These are phyloP conservation scores for Raphidocelis subcapitata DNA, from an alignment of 139 green algal species.

Conservation along the genomic window DNA sequence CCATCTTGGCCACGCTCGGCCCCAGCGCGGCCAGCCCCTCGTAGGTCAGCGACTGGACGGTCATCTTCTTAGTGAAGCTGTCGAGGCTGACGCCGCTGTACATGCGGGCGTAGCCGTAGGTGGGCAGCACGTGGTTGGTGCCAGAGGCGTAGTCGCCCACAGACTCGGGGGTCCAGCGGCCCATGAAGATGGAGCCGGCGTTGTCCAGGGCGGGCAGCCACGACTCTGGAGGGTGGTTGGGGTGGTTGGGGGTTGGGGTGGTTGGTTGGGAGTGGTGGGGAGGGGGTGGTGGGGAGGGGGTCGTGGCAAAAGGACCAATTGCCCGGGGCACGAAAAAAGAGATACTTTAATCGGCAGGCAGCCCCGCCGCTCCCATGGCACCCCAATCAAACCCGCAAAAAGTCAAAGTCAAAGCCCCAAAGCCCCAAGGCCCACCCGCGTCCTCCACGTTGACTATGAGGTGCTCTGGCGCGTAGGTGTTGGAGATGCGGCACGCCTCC, in stretches of 20 bases:
- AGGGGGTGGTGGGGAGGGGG: too few relatives aligned
- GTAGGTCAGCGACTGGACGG: constrained; percentile 84
- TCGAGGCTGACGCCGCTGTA: constrained; percentile 96
- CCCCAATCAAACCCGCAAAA: too few relatives aligned
- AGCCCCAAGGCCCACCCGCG: too few relatives aligned
- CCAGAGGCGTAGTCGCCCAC: constrained; percentile 98
- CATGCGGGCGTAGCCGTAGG: constrained; percentile 98
- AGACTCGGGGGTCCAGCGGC: constrained; percentile 92
- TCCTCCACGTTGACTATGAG: constrained; percentile 95
- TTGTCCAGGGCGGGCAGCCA: constrained; percentile 87
- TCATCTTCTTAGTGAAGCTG: constrained; percentile 97
- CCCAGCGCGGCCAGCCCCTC: constrained; percentile 83
- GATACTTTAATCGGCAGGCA: too few relatives aligned
- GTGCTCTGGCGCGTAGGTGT: constrained; percentile 97
- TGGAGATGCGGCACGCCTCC: constrained; percentile 85
- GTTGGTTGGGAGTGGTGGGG: too few relatives aligned
- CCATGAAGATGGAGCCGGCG: constrained; percentile 94
- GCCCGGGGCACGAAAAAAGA: too few relatives aligned
- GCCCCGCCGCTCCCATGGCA: too few relatives aligned
- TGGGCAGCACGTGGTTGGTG: constrained; percentile 98
- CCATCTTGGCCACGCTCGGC: constrained; percentile 93
- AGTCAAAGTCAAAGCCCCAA: too few relatives aligned
- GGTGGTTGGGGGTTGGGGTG: too few relatives aligned
- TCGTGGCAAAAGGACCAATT: too few relatives aligned
- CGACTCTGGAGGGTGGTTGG: too few relatives aligned